Evolutionary conservation across 2,329 filamentous ascomycete species (phyloP), one percentile per base, ranked within the genome.

Genomic region (Talaromyces sp.): DNA sequence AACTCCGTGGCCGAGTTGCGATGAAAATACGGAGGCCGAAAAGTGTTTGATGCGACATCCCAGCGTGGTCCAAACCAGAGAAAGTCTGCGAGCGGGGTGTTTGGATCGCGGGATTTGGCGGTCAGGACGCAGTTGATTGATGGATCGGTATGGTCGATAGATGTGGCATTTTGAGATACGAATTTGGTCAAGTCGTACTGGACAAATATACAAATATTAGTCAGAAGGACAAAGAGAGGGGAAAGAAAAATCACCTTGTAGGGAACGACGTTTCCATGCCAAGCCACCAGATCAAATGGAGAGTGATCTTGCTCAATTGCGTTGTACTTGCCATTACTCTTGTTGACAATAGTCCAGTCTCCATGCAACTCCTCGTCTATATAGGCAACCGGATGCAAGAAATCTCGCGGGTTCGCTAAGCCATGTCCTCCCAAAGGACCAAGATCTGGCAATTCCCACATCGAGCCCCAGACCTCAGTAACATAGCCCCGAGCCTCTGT

Each of bases 1-100:
- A 87, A 87, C 70, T 88, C 85, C 61, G 80, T 83, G 78, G 86
- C 86, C 14, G 83, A 85, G 77, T 88, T 88, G 67, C 85, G 81
- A 74, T 90, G 88, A 76, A 88, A 90, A 80, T 86, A 90, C 0
- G 88, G 88, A 26, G 86, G 86, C 6, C 87, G 83, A 79, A 89
- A 90, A 0, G 88, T 90, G 68, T 88, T 80, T 66, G 88, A 85
- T 1, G 81, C 83, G 0, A 88, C 86, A 35, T 89, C 81, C 87
- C 87, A 90, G 56, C 87, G 81, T 1, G 88, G 87, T 10, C 87
- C 86, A 75, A 90, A 89, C 72, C 89, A 85, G 67, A 89, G 85
- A 66, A 90, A 89, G 75, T 90, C 88, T 7, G 85, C 86, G 0
- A 84, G 79, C 0, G 83, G 83, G 9, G 80, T 81, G 4, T 80